Evolutionary conservation across 371 early-diverging fungal genomes (phyloP), one percentile per base, ranked within the genome.

Genomic region (Actinomortierella ambigua): DNA sequence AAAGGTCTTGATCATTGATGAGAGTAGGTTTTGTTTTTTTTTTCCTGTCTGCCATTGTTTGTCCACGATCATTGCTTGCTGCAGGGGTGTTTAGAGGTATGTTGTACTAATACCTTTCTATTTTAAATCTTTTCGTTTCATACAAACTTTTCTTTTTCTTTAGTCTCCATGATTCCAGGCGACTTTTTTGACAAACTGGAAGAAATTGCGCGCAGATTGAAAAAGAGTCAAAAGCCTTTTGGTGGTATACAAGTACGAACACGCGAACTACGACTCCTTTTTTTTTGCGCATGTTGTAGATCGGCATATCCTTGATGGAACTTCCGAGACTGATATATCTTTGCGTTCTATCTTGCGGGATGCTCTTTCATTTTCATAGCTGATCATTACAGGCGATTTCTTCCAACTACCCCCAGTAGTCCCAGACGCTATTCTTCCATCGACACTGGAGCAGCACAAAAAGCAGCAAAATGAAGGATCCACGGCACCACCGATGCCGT

Each of bases 211-310:
- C 77, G 89, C 28, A 53, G 13, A 1, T 40, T 93, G 2, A 80
- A 89, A 22, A 55, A 55, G 14, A 78, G 50, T 43, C 24, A 41
- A 0, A 43, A 53, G 40, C 94, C 93, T 0, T 96, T 96, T 81
- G 97, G 97, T 23, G 96, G 96, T 4, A 89, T 97, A 46, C 95
- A 94, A 79, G 85, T 90, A 63, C 57, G n/a, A n/a, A n/a, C n/a
- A n/a, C n/a, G n/a, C n/a, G n/a, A 23, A 52, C 14, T 3, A 3
- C 40, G 22, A n/a, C 40, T 24, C 41, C 53, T 22, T 18, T 41
- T 23, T 5, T 20, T 44, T 49, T 20, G 41, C 39, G 42, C 29
- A 42, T 28, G 42, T 51, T 24, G 34, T 17, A 20, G 6, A 57
- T 23, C 6, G 47, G 7, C 24, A 50, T 27, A 52, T 2, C 27